Base-by-base conservation (phyloP, 805 yeast genomes). In the Aciculoconidium aculeatum region DNA sequence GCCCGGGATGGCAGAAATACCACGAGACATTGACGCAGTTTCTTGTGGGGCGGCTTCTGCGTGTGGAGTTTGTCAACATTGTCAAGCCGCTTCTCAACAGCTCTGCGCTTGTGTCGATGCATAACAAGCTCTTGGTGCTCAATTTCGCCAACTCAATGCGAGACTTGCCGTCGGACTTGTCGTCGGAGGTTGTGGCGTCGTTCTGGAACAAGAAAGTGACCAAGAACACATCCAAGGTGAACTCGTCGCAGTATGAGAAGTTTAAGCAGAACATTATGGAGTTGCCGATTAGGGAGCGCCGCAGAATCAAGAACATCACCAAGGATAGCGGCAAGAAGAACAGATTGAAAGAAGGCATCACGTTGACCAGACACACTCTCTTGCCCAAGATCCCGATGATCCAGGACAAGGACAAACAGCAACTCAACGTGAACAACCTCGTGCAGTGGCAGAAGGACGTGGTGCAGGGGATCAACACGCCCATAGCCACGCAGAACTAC, bases 401-500 rank as follows among this genome's bases (percentile, higher is more conserved):
- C 21, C 71, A 70, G 32, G 73, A 65, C 31, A 60, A 55, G 34
- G 68, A 58, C 31, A 65, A 64, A 37, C 70, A 60, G 38, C 69
- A 55, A 36, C 41, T 55, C 27, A 67, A 61, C 31, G 68, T 62
- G 16, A 63, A 61, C 31, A 74, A 72, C 41, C 70, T 84, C 18
- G 70, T 77, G 17, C 80, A 80, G 42, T 87, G 96, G 90, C 85
- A 94, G 13, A 95, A 88, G 53, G 97, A 92, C 49, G 84, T 92
- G 11, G 70, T 80, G 31, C 87, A 80, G 46, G 94, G 92, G 3
- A 72, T 85, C 32, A 86, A 83, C 42, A 74, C 92, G 2, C 90
- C 92, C 4, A 64, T 88, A 19, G 72, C 90, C 2, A 64, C 83
- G 1, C 95, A 90, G 41, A 65, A 74, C 20, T 84, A 67, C 49